phyloP scores from a whole-genome alignment of 1,139 yeast species.

The Saccharomycopsis crataegensis region DNA sequence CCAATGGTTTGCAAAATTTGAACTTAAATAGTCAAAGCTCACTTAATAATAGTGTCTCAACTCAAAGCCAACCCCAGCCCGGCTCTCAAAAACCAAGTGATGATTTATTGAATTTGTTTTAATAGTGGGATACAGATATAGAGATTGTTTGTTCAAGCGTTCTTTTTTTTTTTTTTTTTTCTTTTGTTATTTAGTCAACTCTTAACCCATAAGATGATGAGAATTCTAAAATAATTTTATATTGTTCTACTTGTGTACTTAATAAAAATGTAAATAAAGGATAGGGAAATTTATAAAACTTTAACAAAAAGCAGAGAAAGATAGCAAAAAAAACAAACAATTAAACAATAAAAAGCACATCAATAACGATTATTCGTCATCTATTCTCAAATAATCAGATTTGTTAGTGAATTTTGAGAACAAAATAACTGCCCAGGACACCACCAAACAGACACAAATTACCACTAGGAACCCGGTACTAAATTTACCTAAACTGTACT shows the following conservation, averaged over 20 bases:
- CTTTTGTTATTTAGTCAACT: not conserved
- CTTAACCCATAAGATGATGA: too few relatives aligned
- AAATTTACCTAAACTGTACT: not conserved
- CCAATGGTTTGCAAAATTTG: conserved; percentile 25
- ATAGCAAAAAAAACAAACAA: too few relatives aligned
- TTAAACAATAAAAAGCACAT: not conserved
- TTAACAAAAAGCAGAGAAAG: too few relatives aligned
- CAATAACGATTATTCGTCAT: not conserved
- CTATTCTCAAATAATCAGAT: not conserved
- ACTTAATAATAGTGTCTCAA: too few relatives aligned
- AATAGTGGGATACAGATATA: conserved; percentile 18
- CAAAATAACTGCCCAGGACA: conserved; percentile 1
- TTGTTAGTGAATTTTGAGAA: not conserved
- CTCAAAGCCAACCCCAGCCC: conserved; percentile 15
- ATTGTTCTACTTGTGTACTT: too few relatives aligned
- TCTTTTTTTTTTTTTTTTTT: not conserved
- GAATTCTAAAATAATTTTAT: too few relatives aligned
- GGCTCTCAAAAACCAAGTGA: conserved; percentile 29
- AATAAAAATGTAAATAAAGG: too few relatives aligned
- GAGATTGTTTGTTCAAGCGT: not conserved
- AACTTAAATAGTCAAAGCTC: conserved; percentile 21
- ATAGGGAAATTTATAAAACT: too few relatives aligned
- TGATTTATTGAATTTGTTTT: conserved; percentile 56
- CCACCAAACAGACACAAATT: not conserved
- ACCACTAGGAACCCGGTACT: not conserved